phyloP scores from a whole-genome alignment of 2,329 filamentous ascomycete genomes.

The Aspergillus latus region DNA sequence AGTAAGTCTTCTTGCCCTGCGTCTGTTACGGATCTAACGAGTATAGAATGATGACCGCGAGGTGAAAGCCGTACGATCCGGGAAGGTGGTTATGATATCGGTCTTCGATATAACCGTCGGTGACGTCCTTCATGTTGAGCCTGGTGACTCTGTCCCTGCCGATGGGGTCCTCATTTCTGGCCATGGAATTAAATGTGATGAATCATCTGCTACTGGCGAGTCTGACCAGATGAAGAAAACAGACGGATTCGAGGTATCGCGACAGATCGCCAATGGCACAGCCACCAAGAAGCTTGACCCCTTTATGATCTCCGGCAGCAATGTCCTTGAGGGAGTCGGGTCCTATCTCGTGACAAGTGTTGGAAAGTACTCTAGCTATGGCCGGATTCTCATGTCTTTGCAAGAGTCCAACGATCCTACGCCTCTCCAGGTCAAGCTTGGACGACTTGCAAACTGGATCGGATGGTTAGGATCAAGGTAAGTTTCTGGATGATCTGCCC shows the following conservation, averaged over 20 bases:
- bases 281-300: constrained; percentile 61
- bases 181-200: constrained; percentile 68
- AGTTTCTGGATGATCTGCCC: constrained; percentile 11
- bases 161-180: constrained; percentile 69
- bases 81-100: constrained; percentile 62
- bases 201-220: constrained; percentile 72
- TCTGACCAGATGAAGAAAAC: constrained; percentile 71
- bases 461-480: constrained; percentile 71
- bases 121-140: constrained; percentile 67
- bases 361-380: constrained; percentile 71
- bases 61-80: constrained; percentile 67
- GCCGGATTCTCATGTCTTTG: constrained; percentile 71
- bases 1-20: constrained; percentile 25
- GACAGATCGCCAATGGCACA: constrained; percentile 54
- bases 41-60: constrained; percentile 62
- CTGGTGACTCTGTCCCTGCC: constrained; percentile 68
- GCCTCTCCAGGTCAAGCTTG: constrained; percentile 73
- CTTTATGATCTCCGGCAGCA: constrained; percentile 77
- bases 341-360: constrained; percentile 73
- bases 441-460: constrained; percentile 73
- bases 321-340: constrained; percentile 74
- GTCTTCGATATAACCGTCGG: constrained; percentile 68
- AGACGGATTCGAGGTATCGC: constrained; percentile 59
- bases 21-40: constrained; percentile 18
- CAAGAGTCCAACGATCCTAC: constrained; percentile 74